A percentile compares a stretch with the other conserved stretches of the same genome.
Conservation (phyloP, 331 rosid genomes). For the Prunus yedoensis region DNA sequence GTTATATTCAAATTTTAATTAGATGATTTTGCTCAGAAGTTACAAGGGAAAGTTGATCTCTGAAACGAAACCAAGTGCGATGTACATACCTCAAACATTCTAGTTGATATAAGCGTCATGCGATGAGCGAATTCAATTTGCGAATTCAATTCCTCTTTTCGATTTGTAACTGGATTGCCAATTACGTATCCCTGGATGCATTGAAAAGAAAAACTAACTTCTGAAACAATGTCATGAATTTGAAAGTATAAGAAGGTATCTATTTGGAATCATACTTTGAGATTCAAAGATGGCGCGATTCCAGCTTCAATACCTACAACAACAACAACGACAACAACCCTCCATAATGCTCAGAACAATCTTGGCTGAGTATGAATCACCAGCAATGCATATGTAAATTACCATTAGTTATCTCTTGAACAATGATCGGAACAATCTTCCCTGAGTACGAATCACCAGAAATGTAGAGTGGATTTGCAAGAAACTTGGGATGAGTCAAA, state of each 20-base stretch:
- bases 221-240: not conserved
- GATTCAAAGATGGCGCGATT: slow-evolving; percentile 11
- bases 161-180: not conserved
- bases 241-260: not conserved
- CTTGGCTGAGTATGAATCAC: no score
- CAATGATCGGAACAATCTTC: slow-evolving; percentile 22
- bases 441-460: slow-evolving; percentile 33
- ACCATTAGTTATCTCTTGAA: slow-evolving; percentile 29
- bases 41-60: not conserved
- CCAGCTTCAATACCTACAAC: slow-evolving; percentile 19
- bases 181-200: slow-evolving; percentile 11
- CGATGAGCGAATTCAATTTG: slow-evolving; percentile 1
- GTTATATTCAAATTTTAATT: no score
- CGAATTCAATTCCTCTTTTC: not conserved
- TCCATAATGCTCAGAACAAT: no score
- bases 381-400: not conserved
- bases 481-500: slow-evolving; percentile 21
- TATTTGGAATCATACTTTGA: not conserved
- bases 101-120: slow-evolving; percentile 11
- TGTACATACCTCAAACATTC: slow-evolving; percentile 11
- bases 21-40: not conserved
- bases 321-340: not conserved
- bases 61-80: not conserved
- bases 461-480: slow-evolving; percentile 20
- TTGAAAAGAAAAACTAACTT: not conserved